Conservation (phyloP, 352 stramenopile species). For the Pythium pyrilobum region DNA sequence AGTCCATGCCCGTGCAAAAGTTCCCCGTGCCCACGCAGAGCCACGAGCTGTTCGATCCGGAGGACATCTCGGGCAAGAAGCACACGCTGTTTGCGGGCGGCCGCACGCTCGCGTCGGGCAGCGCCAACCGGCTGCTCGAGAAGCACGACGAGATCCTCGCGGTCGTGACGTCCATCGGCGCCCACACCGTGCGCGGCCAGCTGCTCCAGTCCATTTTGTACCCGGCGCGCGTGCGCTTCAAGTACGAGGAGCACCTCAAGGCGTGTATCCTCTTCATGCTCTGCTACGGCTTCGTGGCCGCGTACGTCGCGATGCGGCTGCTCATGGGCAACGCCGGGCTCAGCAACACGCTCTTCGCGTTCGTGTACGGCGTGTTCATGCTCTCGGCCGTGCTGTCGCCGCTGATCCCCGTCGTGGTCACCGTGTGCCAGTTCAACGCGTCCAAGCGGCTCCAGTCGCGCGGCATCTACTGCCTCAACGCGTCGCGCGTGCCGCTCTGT, state of each 20-base stretch:
- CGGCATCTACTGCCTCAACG: conserved; percentile 80
- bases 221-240: conserved; percentile 83
- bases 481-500: conserved; percentile 78
- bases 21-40: conserved; percentile 50
- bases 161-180: conserved; percentile 76
- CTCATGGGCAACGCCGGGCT: conserved; percentile 59
- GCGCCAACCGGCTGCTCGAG: neutral
- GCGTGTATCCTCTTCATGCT: conserved; percentile 79
- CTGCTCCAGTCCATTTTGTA: conserved; percentile 85
- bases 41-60: conserved; percentile 42
- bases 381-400: conserved; percentile 75
- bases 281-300: conserved; percentile 62
- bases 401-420: conserved; percentile 87
- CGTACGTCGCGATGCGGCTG: conserved; percentile 72
- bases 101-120: conserved; percentile 55
- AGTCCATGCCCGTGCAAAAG: conserved; percentile 88
- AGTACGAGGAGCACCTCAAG: conserved; percentile 90
- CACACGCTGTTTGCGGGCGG: conserved; percentile 88
- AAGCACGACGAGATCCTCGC: conserved; percentile 61
- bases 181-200: conserved; percentile 81
- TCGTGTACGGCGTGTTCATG: conserved; percentile 81
- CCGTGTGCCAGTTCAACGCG: conserved; percentile 81
- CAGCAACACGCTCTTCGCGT: conserved; percentile 62
- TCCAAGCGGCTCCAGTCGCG: conserved; percentile 68
- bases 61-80: conserved; percentile 58